Evolutionary conservation across 2,329 filamentous ascomycete species (phyloP).

Genomic region (Penicillium sp.): DNA sequence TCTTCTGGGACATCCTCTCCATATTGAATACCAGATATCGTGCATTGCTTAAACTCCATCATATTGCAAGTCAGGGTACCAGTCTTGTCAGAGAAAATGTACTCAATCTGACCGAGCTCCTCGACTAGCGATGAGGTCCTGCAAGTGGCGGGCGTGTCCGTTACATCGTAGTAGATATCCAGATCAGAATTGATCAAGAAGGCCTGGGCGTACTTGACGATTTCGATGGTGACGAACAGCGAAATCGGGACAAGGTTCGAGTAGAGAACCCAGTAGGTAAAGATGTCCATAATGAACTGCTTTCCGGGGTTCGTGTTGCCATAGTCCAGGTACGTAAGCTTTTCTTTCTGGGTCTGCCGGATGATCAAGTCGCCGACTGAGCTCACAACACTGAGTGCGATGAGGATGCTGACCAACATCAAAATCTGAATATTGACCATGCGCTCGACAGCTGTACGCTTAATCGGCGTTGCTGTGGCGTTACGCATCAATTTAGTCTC

Average conservation of each 20-base stretch:
- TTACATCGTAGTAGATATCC: slow-evolving; percentile 97
- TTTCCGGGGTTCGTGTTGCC: slow-evolving; percentile 68
- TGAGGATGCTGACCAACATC: slow-evolving; percentile 81
- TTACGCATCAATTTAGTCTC: slow-evolving; percentile 99
- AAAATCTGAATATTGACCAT: slow-evolving; percentile 94
- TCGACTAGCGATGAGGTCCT: slow-evolving; percentile 95
- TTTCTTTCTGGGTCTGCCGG: slow-evolving; percentile 65
- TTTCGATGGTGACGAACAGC: slow-evolving; percentile 94
- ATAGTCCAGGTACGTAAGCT: slow-evolving; percentile 76
- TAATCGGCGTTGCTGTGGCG: slow-evolving; percentile 95
- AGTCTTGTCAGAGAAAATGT: slow-evolving; percentile 98
- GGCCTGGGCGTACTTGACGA: slow-evolving; percentile 98
- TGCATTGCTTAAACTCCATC: slow-evolving; percentile 98
- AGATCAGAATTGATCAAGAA: slow-evolving; percentile 96
- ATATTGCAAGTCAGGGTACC: slow-evolving; percentile 96
- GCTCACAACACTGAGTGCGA: slow-evolving; percentile 84
- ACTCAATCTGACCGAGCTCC: slow-evolving; percentile 96
- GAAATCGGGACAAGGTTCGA: slow-evolving; percentile 96
- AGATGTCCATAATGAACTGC: slow-evolving; percentile 90
- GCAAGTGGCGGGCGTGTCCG: slow-evolving; percentile 93
- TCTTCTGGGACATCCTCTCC: slow-evolving; percentile 92
- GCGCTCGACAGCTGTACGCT: slow-evolving; percentile 92
- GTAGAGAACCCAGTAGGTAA: slow-evolving; percentile 98
- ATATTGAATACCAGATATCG: slow-evolving; percentile 92
- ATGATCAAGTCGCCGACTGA: slow-evolving; percentile 89